Conservation (phyloP, 805 yeast species). For the Helenozyma baotianmanensis region DNA sequence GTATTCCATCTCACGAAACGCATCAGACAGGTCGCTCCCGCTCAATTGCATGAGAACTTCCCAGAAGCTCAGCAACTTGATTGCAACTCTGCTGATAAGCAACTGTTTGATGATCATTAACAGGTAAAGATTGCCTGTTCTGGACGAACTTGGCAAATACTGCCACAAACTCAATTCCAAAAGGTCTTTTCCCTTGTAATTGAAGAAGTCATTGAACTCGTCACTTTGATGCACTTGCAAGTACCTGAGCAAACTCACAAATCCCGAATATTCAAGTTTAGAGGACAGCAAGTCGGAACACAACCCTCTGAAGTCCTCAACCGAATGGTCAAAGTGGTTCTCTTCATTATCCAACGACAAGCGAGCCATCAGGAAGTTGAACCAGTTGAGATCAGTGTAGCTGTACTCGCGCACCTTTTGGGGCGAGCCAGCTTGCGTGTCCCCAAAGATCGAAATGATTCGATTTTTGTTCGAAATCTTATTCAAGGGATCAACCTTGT, state of each 20-base stretch:
- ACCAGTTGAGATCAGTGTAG: constrained; percentile 34
- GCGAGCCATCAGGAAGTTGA: constrained; percentile 33
- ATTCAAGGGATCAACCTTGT: constrained; percentile 39
- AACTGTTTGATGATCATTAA: constrained; percentile 34
- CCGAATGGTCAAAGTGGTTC: constrained; percentile 7
- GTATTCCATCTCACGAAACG: constrained; percentile 16
- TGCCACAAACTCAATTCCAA: constrained; percentile 19
- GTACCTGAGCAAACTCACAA: constrained; percentile 14
- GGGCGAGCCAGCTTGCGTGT: constrained; percentile 32
- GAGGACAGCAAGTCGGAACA: constrained; percentile 11
- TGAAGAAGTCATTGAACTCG: constrained; percentile 15
- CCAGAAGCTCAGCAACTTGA: constrained; percentile 24
- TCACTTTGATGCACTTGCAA: constrained; percentile 13
- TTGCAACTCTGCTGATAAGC: constrained; percentile 21
- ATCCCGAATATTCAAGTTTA: constrained; percentile 12
- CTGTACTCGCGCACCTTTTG: constrained; percentile 29
- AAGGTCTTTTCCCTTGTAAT: constrained; percentile 10
- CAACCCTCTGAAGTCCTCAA: constrained; percentile 16
- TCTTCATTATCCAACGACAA: constrained; percentile 10
- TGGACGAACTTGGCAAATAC: constrained; percentile 10
- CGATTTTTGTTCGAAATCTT: constrained; percentile 29
- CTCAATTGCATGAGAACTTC: constrained; percentile 18
- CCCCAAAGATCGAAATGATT: constrained; percentile 39
- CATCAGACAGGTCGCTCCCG: constrained; percentile 4
- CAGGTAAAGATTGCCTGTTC: constrained; percentile 22